Percentiles rank a stretch among this genome's conserved stretches.
Conservation (phyloP, 73 alveolate genomes). For the Symbiodinium pilosum region DNA sequence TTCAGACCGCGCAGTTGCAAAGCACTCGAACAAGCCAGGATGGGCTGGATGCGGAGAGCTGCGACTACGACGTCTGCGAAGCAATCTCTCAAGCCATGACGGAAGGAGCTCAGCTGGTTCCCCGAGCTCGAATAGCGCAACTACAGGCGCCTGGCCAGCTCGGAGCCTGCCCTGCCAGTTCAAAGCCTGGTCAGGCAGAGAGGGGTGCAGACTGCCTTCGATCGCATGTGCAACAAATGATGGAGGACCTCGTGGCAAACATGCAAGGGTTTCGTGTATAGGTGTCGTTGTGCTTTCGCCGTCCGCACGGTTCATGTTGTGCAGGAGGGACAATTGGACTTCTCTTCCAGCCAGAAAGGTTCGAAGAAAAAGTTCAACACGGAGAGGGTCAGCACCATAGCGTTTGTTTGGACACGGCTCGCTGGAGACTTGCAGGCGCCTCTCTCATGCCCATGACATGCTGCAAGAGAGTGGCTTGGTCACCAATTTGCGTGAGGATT, state of each 20-base stretch:
- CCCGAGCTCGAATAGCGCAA: conserved; percentile 78
- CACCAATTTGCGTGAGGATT: conserved; percentile 17
- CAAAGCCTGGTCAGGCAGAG: conserved; percentile 23
- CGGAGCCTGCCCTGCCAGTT: background rate
- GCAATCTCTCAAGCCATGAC: conserved; percentile 91
- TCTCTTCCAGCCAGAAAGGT: background rate
- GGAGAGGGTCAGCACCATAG: conserved; percentile 49
- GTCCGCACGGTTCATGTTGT: no score
- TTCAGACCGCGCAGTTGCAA: background rate
- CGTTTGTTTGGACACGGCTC: background rate
- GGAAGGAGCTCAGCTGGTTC: conserved; percentile 87
- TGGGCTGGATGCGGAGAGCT: background rate
- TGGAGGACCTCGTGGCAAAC: conserved; percentile 12
- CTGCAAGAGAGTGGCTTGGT: background rate
- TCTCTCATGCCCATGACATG: background rate
- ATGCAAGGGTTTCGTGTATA: background rate
- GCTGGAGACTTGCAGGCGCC: background rate
- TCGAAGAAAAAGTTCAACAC: background rate
- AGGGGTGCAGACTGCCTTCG: conserved; percentile 18
- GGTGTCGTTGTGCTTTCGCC: no score
- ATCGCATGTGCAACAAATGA: conserved; percentile 22
- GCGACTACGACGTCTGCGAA: conserved; percentile 80
- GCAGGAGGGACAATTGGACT: background rate
- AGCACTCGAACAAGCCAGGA: background rate
- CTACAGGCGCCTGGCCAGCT: conserved; percentile 25